Evolutionary conservation across 2,329 filamentous ascomycete species (phyloP), one percentile per base, ranked within the genome.

Genomic region (Pseudogymnoascus sp.): DNA sequence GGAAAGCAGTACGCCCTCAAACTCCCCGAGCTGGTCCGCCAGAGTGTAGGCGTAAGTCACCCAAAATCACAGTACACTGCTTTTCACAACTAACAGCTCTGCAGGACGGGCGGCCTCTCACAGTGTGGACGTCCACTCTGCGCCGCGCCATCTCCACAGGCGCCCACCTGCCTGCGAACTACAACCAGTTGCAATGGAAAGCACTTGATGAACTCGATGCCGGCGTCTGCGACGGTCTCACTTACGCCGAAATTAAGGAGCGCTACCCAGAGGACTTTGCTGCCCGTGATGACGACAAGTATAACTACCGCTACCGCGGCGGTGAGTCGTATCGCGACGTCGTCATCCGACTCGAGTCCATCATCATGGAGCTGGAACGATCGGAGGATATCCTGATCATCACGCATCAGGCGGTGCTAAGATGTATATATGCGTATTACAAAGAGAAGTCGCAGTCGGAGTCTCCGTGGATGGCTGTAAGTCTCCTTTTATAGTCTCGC

Each of bases 391-490:
- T 99, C 68, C 85, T 99, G 64, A 97, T 99, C 69, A 92, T 99
- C 65, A 97, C 94, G 3, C 94, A 99, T 74, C 94, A 99, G 77
- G 94, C 94, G 12, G 93, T 99, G 35, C 81, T 99, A 65, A 86
- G 94, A 64, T 99, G 94, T 79, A 96, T 99, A 70, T 99, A 97
- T 73, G 91, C 94, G 31, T 99, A 99, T 76, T 99, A 97, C 75
- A 96, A 97, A 89, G 96, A 97, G 71, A 91, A 94, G 71, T 88
- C 91, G 61, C 94, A 97, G 75, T 87, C 92, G 69, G 85, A 91
- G 76, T 94, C 90, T 68, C 94, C 94, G 0, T 99, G 94, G 94
- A 96, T 97, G 90, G 93, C 60, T 31, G 62, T 63, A 29, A 63
- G 62, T 63, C 5, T 9, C 21, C 6, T 10, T 17, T 10, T 31